Evolutionary conservation across 495 filamentous ascomycete genomes (phyloP).

Genomic region (Monascus purpureus): DNA sequence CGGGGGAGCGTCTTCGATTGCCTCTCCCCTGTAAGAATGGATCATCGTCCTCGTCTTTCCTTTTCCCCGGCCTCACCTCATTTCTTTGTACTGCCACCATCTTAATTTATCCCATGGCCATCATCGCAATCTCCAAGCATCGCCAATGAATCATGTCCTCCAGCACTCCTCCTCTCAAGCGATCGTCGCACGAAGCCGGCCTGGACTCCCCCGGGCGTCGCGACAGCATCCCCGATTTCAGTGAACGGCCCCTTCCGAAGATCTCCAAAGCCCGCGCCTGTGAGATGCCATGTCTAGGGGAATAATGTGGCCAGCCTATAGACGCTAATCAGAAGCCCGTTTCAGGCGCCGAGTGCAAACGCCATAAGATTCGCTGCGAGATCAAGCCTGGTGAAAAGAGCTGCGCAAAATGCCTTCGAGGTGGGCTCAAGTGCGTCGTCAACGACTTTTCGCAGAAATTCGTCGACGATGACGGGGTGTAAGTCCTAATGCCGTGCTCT

Average conservation of each 20-base stretch:
- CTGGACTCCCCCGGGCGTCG: conserved; percentile 19
- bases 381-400: conserved; percentile 27
- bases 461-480: conserved; percentile 33
- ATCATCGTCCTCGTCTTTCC: too few species aligned
- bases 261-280: conserved; percentile 36
- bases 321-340: not conserved
- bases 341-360: conserved; percentile 33
- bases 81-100: too few species aligned
- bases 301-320: not conserved
- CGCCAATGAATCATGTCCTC: conserved; percentile 13
- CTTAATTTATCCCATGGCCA: too few species aligned
- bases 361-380: conserved; percentile 35
- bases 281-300: conserved; percentile 11
- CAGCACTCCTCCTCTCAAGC: conserved; percentile 21
- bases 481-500: conserved; percentile 7
- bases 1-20: too few species aligned
- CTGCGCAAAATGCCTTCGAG: conserved; percentile 32
- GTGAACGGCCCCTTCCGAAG: conserved; percentile 14
- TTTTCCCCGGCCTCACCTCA: too few species aligned
- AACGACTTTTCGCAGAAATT: conserved; percentile 38
- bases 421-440: conserved; percentile 33
- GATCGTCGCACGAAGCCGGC: conserved; percentile 27
- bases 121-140: too few species aligned
- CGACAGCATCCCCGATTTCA: conserved; percentile 9
- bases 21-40: too few species aligned